Evolutionary conservation across 2,329 filamentous ascomycete species (phyloP).

Genomic region (Epichloe coenophiala): DNA sequence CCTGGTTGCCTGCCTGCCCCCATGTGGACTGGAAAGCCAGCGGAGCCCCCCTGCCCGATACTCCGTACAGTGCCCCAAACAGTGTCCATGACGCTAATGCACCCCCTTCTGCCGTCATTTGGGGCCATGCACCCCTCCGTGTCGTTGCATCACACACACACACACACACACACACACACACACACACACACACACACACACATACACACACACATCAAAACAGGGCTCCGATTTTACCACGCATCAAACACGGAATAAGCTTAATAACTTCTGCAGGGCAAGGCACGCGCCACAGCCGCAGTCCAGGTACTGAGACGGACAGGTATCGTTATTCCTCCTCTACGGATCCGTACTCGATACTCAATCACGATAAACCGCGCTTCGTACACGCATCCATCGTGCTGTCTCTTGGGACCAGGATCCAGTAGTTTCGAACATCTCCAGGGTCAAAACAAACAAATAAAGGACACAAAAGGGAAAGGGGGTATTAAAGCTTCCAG

Average conservation of each 20-base stretch:
- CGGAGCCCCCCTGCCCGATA: too few relatives aligned
- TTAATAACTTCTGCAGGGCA: background rate
- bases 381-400: background rate
- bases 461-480: background rate
- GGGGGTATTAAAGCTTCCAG: constrained; percentile 4
- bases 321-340: constrained; percentile 6
- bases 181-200: too few relatives aligned
- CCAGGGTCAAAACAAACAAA: background rate
- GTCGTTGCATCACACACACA: too few relatives aligned
- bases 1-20: too few relatives aligned
- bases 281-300: background rate
- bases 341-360: background rate
- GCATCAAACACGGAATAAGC: background rate
- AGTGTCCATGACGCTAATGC: too few relatives aligned
- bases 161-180: too few relatives aligned
- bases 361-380: background rate
- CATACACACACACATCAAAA: too few relatives aligned
- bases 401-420: background rate
- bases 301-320: background rate
- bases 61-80: too few relatives aligned
- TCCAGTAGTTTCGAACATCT: background rate
- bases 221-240: background rate
- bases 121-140: too few relatives aligned
- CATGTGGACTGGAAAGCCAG: too few relatives aligned
- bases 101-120: too few relatives aligned